Evolutionary conservation across 495 filamentous ascomycete genomes (phyloP).

Genomic region (Jackrogersella minutella): DNA sequence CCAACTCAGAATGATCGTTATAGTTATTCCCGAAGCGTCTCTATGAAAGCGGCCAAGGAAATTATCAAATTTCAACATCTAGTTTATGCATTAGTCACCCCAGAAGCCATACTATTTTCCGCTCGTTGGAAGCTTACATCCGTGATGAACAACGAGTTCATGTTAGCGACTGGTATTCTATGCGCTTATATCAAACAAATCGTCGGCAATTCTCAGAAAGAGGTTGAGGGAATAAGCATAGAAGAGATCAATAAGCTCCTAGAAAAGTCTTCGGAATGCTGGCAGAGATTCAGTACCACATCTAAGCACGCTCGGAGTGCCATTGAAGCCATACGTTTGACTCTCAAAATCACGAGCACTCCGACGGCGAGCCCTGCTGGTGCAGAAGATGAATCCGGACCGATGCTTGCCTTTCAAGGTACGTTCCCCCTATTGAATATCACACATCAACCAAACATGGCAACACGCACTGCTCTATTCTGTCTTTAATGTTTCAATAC

Average conservation of each 20-base stretch:
- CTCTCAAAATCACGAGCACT: conserved; percentile 13
- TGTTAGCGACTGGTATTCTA: conserved; percentile 49
- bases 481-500: no score
- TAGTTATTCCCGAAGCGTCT: conserved; percentile 42
- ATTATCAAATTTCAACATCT: conserved; percentile 49
- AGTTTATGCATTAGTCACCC: conserved; percentile 45
- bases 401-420: conserved; percentile 33
- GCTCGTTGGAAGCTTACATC: conserved; percentile 48
- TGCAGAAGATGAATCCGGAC: conserved; percentile 17
- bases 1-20: conserved; percentile 33
- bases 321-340: conserved; percentile 25
- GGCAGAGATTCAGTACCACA: conserved; percentile 28
- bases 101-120: conserved; percentile 44
- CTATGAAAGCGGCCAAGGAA: conserved; percentile 44
- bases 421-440: not conserved
- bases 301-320: conserved; percentile 38
- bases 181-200: conserved; percentile 47
- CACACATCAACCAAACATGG: not conserved
- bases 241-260: conserved; percentile 31
- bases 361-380: conserved; percentile 10
- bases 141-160: conserved; percentile 48
- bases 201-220: conserved; percentile 4
- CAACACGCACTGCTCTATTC: not conserved
- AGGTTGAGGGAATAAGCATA: conserved; percentile 10
- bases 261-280: conserved; percentile 21